A percentile compares a stretch with the other conserved stretches of the same genome.
phyloP scores from a whole-genome alignment of 768 basidiomycete species.

The Hygrocybe coccinea region DNA sequence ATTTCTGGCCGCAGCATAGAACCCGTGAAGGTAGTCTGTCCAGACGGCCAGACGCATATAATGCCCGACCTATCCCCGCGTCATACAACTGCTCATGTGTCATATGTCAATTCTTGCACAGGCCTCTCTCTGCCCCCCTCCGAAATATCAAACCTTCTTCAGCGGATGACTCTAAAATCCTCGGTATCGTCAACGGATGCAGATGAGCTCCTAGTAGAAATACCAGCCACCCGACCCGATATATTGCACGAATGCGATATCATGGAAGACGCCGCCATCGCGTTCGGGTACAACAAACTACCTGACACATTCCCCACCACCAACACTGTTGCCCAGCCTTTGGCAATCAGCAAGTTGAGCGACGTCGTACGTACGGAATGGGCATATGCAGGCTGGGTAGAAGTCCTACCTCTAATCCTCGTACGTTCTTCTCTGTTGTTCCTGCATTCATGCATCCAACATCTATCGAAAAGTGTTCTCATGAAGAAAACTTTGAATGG shows the following conservation, averaged over 20 bases:
- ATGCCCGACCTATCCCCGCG: constrained; percentile 79
- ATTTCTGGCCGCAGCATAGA: constrained; percentile 61
- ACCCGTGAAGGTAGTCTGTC: constrained; percentile 78
- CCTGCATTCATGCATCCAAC: background rate
- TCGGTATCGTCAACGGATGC: constrained; percentile 46
- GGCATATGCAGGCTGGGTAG: constrained; percentile 93
- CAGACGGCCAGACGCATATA: constrained; percentile 70
- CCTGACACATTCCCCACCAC: constrained; percentile 88
- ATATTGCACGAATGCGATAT: constrained; percentile 98
- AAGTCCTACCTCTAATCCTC: constrained; percentile 89
- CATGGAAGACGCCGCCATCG: constrained; percentile 97
- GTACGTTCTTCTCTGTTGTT: constrained; percentile 41
- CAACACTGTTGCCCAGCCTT: constrained; percentile 90
- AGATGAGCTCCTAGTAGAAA: constrained; percentile 69
- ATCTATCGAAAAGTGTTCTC: constrained; percentile 69
- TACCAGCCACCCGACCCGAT: constrained; percentile 96
- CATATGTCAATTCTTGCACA: constrained; percentile 95
- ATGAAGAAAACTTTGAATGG: constrained; percentile 96
- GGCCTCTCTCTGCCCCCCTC: constrained; percentile 66
- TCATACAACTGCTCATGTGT: constrained; percentile 67
- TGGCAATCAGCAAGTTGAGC: constrained; percentile 82
- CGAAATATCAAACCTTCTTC: constrained; percentile 68
- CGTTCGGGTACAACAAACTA: constrained; percentile 96
- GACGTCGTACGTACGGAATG: constrained; percentile 88
- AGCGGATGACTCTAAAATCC: constrained; percentile 75